Percentiles rank a stretch among this genome's conserved stretches.
These are phyloP conservation scores for Candida pseudoglaebosa DNA, from an alignment of 805 yeast species.

Conservation along the genomic window DNA sequence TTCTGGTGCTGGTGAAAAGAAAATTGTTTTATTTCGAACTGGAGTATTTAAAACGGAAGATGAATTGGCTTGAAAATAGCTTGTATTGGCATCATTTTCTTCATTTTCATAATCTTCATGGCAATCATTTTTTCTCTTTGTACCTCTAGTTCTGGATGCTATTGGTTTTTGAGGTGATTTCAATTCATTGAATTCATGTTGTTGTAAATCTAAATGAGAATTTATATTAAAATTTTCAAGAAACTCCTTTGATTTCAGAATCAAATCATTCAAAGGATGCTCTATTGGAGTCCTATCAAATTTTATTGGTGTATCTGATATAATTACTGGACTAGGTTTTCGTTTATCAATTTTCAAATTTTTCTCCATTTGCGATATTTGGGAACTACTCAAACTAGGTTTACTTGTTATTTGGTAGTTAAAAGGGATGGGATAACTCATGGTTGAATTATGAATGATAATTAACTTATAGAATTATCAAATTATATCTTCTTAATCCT, in stretches of 20 bases:
- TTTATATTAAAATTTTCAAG: constrained; percentile 13
- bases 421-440: neutral
- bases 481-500: too few relatives aligned
- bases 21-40: constrained; percentile 22
- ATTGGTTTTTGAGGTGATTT: constrained; percentile 1
- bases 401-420: neutral
- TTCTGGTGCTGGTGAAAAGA: constrained; percentile 29
- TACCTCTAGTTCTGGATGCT: constrained; percentile 7
- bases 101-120: constrained; percentile 5
- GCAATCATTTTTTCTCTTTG: constrained; percentile 8
- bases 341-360: constrained; percentile 10
- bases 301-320: constrained; percentile 10
- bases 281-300: constrained; percentile 5
- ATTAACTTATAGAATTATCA: too few relatives aligned
- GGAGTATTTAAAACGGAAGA: constrained; percentile 21
- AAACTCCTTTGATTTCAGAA: constrained; percentile 14
- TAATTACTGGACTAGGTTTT: constrained; percentile 8
- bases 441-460: constrained; percentile 12
- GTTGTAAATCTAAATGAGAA: constrained; percentile 13
- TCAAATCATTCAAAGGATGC: constrained; percentile 22
- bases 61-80: constrained; percentile 5
- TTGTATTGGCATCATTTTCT: constrained; percentile 7
- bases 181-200: neutral
- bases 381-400: neutral
- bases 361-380: constrained; percentile 4